These are phyloP conservation scores for Cnidoscolus chayamansa DNA, from an alignment of 441 rosid genomes.

Conservation along the genomic window DNA sequence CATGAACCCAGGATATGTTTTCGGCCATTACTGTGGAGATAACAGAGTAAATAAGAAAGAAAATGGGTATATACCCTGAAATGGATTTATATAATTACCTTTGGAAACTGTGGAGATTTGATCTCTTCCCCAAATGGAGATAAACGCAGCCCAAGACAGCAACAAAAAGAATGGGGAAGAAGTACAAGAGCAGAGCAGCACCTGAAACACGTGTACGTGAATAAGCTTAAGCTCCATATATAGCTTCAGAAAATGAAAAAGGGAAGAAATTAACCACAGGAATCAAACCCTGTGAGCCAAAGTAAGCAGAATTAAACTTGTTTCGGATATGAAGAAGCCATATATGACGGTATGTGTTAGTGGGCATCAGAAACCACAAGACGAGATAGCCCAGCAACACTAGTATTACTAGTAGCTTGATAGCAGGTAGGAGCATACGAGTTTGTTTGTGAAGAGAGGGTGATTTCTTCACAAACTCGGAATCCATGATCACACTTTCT, in stretches of 20 bases:
- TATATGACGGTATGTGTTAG: conserved; percentile 24
- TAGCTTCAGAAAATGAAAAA: not conserved
- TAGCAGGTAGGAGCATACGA: conserved; percentile 7
- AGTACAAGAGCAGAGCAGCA: conserved; percentile 28
- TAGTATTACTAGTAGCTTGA: conserved; percentile 20
- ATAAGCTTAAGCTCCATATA: not conserved
- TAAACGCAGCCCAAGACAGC: conserved; percentile 46
- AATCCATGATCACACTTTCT: not conserved
- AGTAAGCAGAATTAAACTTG: conserved; percentile 29
- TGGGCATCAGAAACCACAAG: conserved; percentile 47
- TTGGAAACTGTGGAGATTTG: not conserved
- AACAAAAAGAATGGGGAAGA: conserved; percentile 45
- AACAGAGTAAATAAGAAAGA: not conserved
- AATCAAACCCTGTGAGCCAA: conserved; percentile 39
- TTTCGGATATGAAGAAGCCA: conserved; percentile 31
- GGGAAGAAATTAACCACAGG: not conserved
- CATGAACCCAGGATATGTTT: conserved; percentile 11
- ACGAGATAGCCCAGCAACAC: conserved; percentile 39
- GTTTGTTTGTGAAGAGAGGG: not conserved
- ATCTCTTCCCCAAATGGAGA: conserved; percentile 37
- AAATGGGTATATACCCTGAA: not conserved
- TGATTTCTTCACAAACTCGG: not conserved
- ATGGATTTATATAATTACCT: conserved; percentile 10
- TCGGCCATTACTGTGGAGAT: not conserved
- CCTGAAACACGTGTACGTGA: conserved; percentile 24